Evolutionary conservation across 768 basidiomycete genomes (phyloP), one percentile per base, ranked within the genome.

Genomic region (Leccinum longicurvipes): DNA sequence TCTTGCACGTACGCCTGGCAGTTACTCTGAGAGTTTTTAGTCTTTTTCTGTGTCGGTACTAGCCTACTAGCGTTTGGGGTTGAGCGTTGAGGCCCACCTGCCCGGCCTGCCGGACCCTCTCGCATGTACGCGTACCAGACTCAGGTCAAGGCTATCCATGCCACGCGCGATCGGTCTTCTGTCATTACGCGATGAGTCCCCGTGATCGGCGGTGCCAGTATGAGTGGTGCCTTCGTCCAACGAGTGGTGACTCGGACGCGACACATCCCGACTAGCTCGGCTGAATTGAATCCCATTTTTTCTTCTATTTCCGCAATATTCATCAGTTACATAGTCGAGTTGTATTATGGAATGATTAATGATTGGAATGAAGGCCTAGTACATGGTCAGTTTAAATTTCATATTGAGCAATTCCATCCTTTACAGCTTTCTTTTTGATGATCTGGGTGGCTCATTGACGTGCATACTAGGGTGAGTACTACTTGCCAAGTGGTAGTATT

Each of bases 151-250:
- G 12, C 12, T 31, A 2, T 31, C 14, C 31, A 15, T 32, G 17
- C 34, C 17, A 36, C 34, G 4, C 34, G 17, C 17, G 34, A 46
- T 32, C 36, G 4, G n/a, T 48, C 24, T 56, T 54, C 34, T 17
- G 21, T 44, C 52, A 56, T 56, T 56, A 52, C 56, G 47, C 42
- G 32, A 54, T 44, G 11, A 31, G 31, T 19, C 14, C 53, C 65
- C 65, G 65, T 62, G 63, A 67, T 66, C 56, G 54, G 58, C 63
- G 66, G 65, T 58, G 28, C 48, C 59, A 17, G 0, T 12, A 5
- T 34, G 7, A 17, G 10, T 9, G 39, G 44, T 25, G 15, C 21
- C 41, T 51, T 50, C 21, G 36, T 24, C 36, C 56, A 31, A 29
- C 32, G 47, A 31, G 44, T 36, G n/a, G n/a, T n/a, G n/a, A n/a